phyloP scores from a whole-genome alignment of 495 filamentous ascomycete species.

The Extremus antarcticus region DNA sequence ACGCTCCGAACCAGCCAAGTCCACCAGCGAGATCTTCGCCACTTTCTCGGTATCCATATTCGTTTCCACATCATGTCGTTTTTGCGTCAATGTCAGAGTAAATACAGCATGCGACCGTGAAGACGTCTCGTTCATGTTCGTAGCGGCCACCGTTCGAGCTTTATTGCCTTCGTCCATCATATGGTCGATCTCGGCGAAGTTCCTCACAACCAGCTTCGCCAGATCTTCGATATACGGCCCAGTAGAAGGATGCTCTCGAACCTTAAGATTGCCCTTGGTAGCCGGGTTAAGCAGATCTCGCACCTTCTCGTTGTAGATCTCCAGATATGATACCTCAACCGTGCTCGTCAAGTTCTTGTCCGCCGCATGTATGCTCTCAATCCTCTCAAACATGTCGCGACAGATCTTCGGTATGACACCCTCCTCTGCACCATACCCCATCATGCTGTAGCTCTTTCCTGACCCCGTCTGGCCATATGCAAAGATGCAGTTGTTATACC shows the following conservation, averaged over 20 bases:
- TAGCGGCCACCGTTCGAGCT: conserved; percentile 92
- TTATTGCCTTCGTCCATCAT: conserved; percentile 99
- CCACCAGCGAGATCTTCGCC: conserved; percentile 93
- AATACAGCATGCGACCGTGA: conserved; percentile 98
- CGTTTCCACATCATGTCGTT: conserved; percentile 83
- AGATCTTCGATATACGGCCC: conserved; percentile 97
- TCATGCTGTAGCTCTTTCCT: conserved; percentile 99
- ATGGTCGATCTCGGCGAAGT: conserved; percentile 90
- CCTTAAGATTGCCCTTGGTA: conserved; percentile 92
- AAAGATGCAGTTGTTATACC: conserved; percentile 99
- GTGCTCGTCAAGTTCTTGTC: conserved; percentile 77
- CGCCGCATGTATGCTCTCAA: conserved; percentile 54
- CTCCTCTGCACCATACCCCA: conserved; percentile 94
- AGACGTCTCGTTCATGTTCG: conserved; percentile 99
- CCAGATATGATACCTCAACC: conserved; percentile 95
- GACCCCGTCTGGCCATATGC: conserved; percentile 98
- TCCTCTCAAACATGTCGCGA: conserved; percentile 90
- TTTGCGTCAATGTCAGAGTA: conserved; percentile 89
- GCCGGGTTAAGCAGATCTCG: conserved; percentile 92
- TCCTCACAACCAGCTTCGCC: conserved; percentile 93
- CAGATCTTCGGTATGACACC: conserved; percentile 98
- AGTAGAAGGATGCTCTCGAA: conserved; percentile 93
- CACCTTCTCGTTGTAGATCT: conserved; percentile 98
- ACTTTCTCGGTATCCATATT: conserved; percentile 96
- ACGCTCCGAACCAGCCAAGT: conserved; percentile 95